Percentiles rank a stretch among this genome's conserved stretches.
phyloP scores from a whole-genome alignment of 306 rosid genomes.

The Prunus kanzakura region DNA sequence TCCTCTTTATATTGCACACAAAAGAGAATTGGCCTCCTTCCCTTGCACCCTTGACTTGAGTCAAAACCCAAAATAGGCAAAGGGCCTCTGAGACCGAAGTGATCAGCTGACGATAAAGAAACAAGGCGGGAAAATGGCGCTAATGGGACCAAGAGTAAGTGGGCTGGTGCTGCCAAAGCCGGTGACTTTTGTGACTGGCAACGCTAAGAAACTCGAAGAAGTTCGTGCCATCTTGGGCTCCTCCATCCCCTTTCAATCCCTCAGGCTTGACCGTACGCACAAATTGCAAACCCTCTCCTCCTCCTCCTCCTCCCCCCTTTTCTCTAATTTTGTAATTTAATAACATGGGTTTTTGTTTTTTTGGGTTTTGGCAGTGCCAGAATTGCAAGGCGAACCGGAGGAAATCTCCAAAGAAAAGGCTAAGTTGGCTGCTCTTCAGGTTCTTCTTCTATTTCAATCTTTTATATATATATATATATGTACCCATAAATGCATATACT shows the following conservation, averaged over 20 bases:
- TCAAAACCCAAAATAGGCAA: too few relatives aligned
- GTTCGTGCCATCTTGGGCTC: slow-evolving; percentile 89
- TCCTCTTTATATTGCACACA: too few relatives aligned
- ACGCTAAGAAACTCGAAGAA: slow-evolving; percentile 98
- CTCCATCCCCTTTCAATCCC: slow-evolving; percentile 79
- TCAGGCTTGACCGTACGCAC: slow-evolving; percentile 71
- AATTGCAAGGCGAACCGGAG: slow-evolving; percentile 96
- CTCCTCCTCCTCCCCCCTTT: neutral
- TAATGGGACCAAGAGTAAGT: slow-evolving; percentile 36
- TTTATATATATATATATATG: neutral
- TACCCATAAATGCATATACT: neutral
- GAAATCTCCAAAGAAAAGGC: slow-evolving; percentile 95
- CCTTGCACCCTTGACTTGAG: too few relatives aligned
- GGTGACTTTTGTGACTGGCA: slow-evolving; percentile 94
- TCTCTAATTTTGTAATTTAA: neutral
- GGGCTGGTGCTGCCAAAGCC: slow-evolving; percentile 72
- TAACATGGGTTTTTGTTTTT: neutral
- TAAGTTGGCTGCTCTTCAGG: slow-evolving; percentile 87
- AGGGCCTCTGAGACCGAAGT: too few relatives aligned
- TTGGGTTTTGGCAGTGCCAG: slow-evolving; percentile 58
- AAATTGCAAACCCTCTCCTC: neutral
- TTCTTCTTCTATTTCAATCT: slow-evolving; percentile 21
- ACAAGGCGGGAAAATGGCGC: slow-evolving; percentile 42
- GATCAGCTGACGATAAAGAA: neutral
- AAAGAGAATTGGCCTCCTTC: too few relatives aligned